These are phyloP conservation scores for Vanrija humicola DNA, from an alignment of 1,284 basidiomycete species.

Conservation along the genomic window DNA sequence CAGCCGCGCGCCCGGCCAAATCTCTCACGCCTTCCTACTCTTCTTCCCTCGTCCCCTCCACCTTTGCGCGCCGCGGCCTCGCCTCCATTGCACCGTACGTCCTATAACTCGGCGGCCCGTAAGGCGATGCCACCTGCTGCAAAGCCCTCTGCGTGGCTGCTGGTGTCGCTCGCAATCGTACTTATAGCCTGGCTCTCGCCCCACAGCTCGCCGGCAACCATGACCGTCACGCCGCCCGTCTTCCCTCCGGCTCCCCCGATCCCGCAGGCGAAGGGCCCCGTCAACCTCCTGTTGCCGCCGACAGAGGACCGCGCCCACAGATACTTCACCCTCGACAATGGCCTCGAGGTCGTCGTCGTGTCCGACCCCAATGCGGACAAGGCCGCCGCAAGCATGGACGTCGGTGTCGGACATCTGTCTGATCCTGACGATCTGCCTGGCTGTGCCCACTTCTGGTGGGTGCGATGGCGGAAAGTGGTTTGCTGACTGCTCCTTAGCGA, in stretches of 20 bases:
- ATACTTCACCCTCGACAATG: constrained; percentile 79
- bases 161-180: too few species aligned
- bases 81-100: too few species aligned
- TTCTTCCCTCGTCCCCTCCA: too few species aligned
- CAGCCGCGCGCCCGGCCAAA: too few species aligned
- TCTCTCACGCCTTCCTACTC: too few species aligned
- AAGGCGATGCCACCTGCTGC: too few species aligned
- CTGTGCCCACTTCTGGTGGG: constrained; percentile 49
- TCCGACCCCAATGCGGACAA: constrained; percentile 89
- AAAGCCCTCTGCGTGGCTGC: too few species aligned
- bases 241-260: constrained; percentile 35
- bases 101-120: too few species aligned
- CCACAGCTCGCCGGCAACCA: neutral
- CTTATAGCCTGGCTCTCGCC: too few species aligned
- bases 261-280: constrained; percentile 38
- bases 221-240: constrained; percentile 3
- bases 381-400: constrained; percentile 90
- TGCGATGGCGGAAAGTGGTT: neutral
- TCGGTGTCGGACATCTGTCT: constrained; percentile 88
- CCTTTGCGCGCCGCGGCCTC: too few species aligned
- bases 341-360: constrained; percentile 78
- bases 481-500: constrained; percentile 66
- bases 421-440: constrained; percentile 71
- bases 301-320: constrained; percentile 74
- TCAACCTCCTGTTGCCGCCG: constrained; percentile 58